A percentile compares a stretch with the other conserved stretches of the same genome.
Conservation (phyloP, 1,284 basidiomycete species). For the Sphagnurus paluster region DNA sequence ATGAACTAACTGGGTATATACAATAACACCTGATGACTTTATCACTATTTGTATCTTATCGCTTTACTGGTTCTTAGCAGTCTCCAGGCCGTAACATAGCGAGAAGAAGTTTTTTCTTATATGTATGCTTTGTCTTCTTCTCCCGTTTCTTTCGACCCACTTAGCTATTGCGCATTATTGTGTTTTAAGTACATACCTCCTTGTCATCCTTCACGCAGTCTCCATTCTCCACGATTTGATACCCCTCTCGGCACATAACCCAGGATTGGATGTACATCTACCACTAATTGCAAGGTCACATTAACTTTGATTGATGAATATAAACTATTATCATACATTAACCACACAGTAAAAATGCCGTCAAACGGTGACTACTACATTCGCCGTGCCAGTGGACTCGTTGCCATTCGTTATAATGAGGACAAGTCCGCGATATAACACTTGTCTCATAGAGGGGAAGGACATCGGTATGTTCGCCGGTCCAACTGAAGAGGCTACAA, state of each 20-base stretch:
- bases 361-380: neutral
- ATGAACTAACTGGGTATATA: constrained; percentile 4
- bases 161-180: no score
- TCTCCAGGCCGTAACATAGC: no score
- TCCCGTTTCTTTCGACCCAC: neutral
- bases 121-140: constrained; percentile 1
- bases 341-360: neutral
- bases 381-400: no score
- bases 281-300: constrained; percentile 12
- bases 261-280: constrained; percentile 22
- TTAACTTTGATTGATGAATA: neutral
- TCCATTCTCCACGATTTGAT: constrained; percentile 9
- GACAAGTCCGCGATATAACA: no score
- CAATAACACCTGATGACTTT: constrained; percentile 16
- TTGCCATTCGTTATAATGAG: no score
- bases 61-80: constrained; percentile 2
- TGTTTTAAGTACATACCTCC: neutral
- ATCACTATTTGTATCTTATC: constrained; percentile 22
- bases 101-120: constrained; percentile 2
- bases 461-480: no score
- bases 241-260: constrained; percentile 14
- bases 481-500: constrained; percentile 10
- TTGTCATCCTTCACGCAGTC: neutral
- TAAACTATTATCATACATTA: neutral
- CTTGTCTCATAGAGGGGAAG: no score